Conservation (phyloP, 169 alveolate species). For the Babesia caballi region DNA sequence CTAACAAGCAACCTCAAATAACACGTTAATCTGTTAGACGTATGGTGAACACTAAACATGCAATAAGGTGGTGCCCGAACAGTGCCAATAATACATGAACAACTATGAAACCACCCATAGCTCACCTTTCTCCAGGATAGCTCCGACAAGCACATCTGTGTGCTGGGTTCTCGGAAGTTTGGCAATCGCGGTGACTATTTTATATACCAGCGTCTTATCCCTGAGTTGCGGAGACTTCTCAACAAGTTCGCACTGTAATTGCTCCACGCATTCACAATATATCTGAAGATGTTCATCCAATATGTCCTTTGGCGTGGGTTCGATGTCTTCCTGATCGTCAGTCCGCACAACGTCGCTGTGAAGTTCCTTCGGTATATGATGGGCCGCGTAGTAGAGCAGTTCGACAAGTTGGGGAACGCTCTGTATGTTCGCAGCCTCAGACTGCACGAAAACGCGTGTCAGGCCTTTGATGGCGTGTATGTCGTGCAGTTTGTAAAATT, state of each 20-base stretch:
- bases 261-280: slow-evolving; percentile 11
- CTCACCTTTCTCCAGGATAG: background rate
- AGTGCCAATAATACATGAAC: no score
- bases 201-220: slow-evolving; percentile 38
- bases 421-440: slow-evolving; percentile 3
- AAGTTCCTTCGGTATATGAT: slow-evolving; percentile 32
- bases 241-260: background rate
- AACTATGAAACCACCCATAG: no score
- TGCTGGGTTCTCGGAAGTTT: slow-evolving; percentile 33
- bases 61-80: no score
- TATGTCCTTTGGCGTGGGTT: background rate
- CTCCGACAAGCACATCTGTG: background rate
- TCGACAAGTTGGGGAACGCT: slow-evolving; percentile 38
- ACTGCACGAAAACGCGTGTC: slow-evolving; percentile 12
- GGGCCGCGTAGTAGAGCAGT: slow-evolving; percentile 41
- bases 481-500: slow-evolving; percentile 57
- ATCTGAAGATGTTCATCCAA: background rate
- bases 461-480: slow-evolving; percentile 24
- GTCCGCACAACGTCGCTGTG: background rate
- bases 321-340: background rate
- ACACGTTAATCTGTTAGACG: no score
- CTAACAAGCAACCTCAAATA: no score
- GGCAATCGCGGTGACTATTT: slow-evolving; percentile 18
- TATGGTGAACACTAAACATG: no score
- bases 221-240: slow-evolving; percentile 10